Percentiles rank a stretch among this genome's conserved stretches.
phyloP scores from a whole-genome alignment of 108 stramenopile genomes.

The Fragilaria crotonensis region DNA sequence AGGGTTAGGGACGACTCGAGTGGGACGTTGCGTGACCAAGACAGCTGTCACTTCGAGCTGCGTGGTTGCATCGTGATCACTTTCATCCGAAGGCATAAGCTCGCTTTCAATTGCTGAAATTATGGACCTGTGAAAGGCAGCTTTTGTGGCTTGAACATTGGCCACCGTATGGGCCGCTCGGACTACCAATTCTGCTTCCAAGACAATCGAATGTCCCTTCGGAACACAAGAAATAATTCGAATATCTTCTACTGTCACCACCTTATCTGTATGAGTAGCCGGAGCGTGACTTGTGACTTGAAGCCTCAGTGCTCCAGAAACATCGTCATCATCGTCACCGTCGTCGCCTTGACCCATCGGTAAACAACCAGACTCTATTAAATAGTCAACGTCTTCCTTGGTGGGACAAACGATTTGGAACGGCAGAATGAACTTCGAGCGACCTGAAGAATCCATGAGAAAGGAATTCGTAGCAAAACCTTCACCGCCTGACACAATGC shows the following conservation, averaged over 20 bases:
- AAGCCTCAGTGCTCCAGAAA: conserved; percentile 12
- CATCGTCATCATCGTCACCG: not conserved
- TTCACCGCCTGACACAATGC: not conserved
- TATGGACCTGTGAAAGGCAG: not conserved
- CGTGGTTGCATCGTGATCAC: not conserved
- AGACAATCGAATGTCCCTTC: conserved; percentile 10
- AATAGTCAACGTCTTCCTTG: conserved; percentile 26
- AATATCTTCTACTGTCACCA: conserved; percentile 23
- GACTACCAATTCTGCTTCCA: conserved; percentile 28
- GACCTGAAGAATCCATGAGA: conserved; percentile 43
- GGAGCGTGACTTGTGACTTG: conserved; percentile 19
- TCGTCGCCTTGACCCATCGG: not conserved
- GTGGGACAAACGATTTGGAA: conserved; percentile 23
- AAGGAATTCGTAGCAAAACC: conserved; percentile 23
- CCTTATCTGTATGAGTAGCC: not conserved
- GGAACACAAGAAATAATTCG: conserved; percentile 15
- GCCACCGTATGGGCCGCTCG: conserved; percentile 9
- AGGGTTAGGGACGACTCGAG: not conserved
- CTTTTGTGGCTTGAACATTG: not conserved
- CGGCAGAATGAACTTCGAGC: conserved; percentile 29
- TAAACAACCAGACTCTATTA: conserved; percentile 3
- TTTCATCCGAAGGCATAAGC: not conserved
- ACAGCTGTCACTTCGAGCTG: conserved; percentile 3
- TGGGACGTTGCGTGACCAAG: not conserved
- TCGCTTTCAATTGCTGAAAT: not conserved